phyloP scores from a whole-genome alignment of 75 land plant species.

The Cunninghamia lanceolata region DNA sequence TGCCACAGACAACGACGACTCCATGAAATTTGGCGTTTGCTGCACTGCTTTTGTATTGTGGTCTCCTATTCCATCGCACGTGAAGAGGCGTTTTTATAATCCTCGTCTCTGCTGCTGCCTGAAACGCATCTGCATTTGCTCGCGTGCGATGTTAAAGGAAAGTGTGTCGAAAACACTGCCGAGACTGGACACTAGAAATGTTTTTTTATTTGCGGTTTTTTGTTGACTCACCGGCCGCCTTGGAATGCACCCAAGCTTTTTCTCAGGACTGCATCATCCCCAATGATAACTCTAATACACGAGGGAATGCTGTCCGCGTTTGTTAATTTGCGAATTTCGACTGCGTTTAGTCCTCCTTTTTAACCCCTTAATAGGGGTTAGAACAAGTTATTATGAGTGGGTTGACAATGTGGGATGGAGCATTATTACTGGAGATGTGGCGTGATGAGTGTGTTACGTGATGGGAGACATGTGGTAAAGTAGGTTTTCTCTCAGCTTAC shows the following conservation, averaged over 20 bases:
- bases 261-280: not conserved
- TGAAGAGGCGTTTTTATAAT: not conserved
- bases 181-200: not conserved
- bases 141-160: not conserved
- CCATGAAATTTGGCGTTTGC: not conserved
- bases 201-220: too few relatives aligned
- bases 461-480: not conserved
- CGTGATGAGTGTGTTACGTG: not conserved
- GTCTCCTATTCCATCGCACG: not conserved
- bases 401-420: not conserved
- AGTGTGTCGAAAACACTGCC: not conserved
- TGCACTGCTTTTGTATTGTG: not conserved
- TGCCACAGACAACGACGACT: not conserved
- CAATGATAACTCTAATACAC: not conserved
- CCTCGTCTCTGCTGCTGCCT: not conserved
- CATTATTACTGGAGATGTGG: not conserved
- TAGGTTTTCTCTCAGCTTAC: not conserved
- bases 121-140: not conserved
- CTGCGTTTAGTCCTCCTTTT: not conserved
- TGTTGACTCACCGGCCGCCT: not conserved
- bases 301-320: not conserved
- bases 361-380: not conserved
- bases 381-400: not conserved
- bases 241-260: not conserved
- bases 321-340: not conserved